phyloP scores from a whole-genome alignment of 495 filamentous ascomycete genomes.

The Daldinia concentrica region DNA sequence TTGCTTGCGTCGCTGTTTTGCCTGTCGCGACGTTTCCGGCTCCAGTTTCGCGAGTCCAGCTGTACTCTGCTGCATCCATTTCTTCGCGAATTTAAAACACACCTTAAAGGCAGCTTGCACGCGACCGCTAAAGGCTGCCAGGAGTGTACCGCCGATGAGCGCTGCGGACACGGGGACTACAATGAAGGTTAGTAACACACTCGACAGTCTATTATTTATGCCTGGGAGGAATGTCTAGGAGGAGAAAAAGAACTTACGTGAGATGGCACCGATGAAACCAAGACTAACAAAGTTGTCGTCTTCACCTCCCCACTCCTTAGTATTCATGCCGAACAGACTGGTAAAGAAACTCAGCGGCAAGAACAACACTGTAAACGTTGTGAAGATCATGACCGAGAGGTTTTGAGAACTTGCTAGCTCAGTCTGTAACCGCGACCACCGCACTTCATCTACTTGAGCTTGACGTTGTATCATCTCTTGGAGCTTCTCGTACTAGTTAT shows the following conservation, averaged over 20 bases:
- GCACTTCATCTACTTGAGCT: conserved; percentile 73
- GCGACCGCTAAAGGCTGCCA: conserved; percentile 55
- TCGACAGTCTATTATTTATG: too few species aligned
- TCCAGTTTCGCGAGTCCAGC: conserved; percentile 41
- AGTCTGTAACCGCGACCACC: conserved; percentile 69
- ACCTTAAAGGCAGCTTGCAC: conserved; percentile 47
- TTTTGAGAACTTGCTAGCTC: conserved; percentile 71
- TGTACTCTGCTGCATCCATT: conserved; percentile 17
- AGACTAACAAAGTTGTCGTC: conserved; percentile 48
- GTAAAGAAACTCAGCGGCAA: conserved; percentile 74
- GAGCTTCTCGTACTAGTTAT: conserved; percentile 70
- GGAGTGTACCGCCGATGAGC: conserved; percentile 52
- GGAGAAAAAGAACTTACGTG: conserved; percentile 36
- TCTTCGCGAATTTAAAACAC: conserved; percentile 33
- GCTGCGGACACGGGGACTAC: conserved; percentile 50
- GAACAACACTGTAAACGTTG: conserved; percentile 74
- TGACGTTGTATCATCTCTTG: conserved; percentile 76
- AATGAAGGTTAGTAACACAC: conserved; percentile 7
- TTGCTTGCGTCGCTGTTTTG: conserved; percentile 37
- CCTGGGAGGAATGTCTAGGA: not conserved
- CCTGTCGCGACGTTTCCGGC: conserved; percentile 42
- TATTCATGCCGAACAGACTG: conserved; percentile 72
- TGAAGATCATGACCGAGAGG: conserved; percentile 74
- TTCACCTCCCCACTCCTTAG: conserved; percentile 67
- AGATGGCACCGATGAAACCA: conserved; percentile 51